These are phyloP conservation scores for Neonectria coccinea DNA, from an alignment of 2,329 filamentous ascomycete species.

Conservation along the genomic window DNA sequence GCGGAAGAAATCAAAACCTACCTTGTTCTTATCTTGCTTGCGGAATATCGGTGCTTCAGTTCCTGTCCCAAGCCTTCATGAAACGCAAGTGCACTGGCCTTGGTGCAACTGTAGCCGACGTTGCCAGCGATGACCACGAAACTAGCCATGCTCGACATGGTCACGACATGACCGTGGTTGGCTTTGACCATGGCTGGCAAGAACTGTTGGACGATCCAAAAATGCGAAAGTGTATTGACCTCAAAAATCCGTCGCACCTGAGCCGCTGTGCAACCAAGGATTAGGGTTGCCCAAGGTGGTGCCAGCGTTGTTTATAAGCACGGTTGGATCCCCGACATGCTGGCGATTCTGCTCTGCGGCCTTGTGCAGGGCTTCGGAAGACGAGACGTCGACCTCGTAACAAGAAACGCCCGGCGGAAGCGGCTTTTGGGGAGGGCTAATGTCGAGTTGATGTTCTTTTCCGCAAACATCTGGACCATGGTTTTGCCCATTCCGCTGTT, in stretches of 20 bases:
- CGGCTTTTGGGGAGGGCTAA: background rate
- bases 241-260: constrained; percentile 57
- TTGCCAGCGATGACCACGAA: constrained; percentile 68
- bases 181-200: constrained; percentile 68
- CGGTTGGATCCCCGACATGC: constrained; percentile 28
- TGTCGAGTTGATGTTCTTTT: constrained; percentile 22
- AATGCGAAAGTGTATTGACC: constrained; percentile 74
- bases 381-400: constrained; percentile 28
- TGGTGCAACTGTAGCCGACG: constrained; percentile 72
- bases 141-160: constrained; percentile 70
- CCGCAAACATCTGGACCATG: constrained; percentile 19
- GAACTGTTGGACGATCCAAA: constrained; percentile 70
- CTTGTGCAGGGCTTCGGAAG: constrained; percentile 14
- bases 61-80: constrained; percentile 71
- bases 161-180: constrained; percentile 77
- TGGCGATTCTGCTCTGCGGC: constrained; percentile 20
- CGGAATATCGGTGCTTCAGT: constrained; percentile 66
- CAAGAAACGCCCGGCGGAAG: constrained; percentile 15
- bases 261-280: constrained; percentile 10
- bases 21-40: constrained; percentile 42
- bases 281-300: constrained; percentile 8
- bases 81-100: constrained; percentile 71
- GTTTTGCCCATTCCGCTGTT: constrained; percentile 24
- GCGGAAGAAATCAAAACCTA: background rate
- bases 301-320: constrained; percentile 35